phyloP scores from a whole-genome alignment of 257 asterid species.

The Haberlea rhodopensis region DNA sequence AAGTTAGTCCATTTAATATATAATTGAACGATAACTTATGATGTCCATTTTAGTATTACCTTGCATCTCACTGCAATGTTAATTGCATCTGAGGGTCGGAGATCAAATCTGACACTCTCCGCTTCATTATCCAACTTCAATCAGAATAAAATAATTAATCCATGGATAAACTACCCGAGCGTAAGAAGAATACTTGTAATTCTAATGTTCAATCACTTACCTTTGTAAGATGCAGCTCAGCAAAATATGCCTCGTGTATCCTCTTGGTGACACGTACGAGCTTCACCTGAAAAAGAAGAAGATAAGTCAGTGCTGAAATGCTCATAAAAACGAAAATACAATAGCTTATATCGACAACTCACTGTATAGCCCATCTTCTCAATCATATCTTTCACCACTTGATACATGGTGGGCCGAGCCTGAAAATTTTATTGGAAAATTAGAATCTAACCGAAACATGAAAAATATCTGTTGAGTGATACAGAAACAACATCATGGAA shows the following conservation, averaged over 20 bases:
- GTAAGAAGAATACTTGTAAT: not conserved
- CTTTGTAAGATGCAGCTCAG: slow-evolving; percentile 79
- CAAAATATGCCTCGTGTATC: slow-evolving; percentile 92
- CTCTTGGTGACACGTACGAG: slow-evolving; percentile 94
- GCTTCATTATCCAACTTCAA: slow-evolving; percentile 69
- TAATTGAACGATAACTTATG: too few relatives aligned
- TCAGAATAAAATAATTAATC: slow-evolving; percentile 20
- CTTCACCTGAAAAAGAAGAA: slow-evolving; percentile 57
- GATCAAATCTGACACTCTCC: slow-evolving; percentile 71
- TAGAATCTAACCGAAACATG: slow-evolving; percentile 12
- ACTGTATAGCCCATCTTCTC: slow-evolving; percentile 96
- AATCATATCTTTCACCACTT: slow-evolving; percentile 85
- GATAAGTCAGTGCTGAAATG: slow-evolving; percentile 1
- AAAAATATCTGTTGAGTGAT: not conserved
- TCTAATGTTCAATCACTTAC: slow-evolving; percentile 40
- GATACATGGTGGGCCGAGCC: slow-evolving; percentile 97
- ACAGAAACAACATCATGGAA: slow-evolving; percentile 18
- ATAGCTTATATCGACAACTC: slow-evolving; percentile 30
- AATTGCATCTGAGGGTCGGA: slow-evolving; percentile 97
- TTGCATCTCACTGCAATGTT: slow-evolving; percentile 97
- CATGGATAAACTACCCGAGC: not conserved
- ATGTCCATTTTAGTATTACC: slow-evolving; percentile 39
- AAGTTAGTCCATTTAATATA: not conserved
- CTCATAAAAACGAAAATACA: not conserved
- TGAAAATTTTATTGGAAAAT: slow-evolving; percentile 30